Evolutionary conservation across 1,284 basidiomycete genomes (phyloP).

Genomic region (Blastosporella zonata): DNA sequence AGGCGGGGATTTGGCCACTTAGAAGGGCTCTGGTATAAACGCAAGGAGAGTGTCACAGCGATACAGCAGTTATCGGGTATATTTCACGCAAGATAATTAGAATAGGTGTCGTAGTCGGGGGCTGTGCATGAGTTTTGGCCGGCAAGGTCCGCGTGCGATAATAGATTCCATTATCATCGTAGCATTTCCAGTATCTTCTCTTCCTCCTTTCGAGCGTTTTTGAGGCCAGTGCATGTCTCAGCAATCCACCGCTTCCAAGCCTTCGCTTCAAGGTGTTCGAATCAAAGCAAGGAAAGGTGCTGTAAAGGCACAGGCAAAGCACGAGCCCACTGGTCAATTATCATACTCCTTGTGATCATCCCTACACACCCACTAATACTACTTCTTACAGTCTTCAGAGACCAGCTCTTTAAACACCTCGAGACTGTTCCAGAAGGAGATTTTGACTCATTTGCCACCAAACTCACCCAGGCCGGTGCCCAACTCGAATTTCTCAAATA

Average conservation of each 20-base stretch:
- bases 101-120: no score
- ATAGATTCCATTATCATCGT: no score
- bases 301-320: constrained; percentile 84
- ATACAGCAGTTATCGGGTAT: no score
- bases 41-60: no score
- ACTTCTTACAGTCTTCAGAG: constrained; percentile 76
- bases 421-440: constrained; percentile 82
- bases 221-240: constrained; percentile 78
- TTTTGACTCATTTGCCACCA: constrained; percentile 80
- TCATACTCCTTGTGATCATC: constrained; percentile 7
- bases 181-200: no score
- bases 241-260: constrained; percentile 75
- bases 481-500: constrained; percentile 95
- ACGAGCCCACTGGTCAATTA: constrained; percentile 70
- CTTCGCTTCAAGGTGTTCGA: constrained; percentile 84
- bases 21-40: no score
- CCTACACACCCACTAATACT: constrained; percentile 16
- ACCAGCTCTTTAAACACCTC: constrained; percentile 92
- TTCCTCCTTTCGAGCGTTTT: constrained; percentile 30
- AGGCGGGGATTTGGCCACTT: no score
- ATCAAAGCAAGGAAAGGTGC: constrained; percentile 87
- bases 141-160: constrained; percentile 17
- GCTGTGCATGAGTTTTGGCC: no score
- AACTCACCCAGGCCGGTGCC: constrained; percentile 88
- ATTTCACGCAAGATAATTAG: no score